Evolutionary conservation across 495 filamentous ascomycete species (phyloP).

Genomic region (Trypethelium eluteriae): DNA sequence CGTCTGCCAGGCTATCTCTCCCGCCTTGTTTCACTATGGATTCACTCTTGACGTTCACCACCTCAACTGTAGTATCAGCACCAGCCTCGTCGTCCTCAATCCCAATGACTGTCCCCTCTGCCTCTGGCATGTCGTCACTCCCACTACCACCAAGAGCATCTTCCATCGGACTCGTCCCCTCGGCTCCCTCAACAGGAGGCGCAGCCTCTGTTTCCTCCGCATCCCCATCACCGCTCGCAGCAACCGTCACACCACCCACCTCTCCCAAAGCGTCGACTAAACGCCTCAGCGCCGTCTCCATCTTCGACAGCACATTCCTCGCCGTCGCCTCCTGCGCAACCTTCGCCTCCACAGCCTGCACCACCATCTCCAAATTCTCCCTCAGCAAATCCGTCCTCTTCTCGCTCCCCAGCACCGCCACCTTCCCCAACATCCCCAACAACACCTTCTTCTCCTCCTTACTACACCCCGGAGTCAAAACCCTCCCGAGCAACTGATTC

Average conservation of each 20-base stretch:
- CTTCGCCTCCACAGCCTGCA: conserved; percentile 29
- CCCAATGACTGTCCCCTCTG: conserved; percentile 30
- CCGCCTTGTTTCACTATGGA: not conserved
- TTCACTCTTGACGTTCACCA: conserved; percentile 16
- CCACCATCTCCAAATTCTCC: conserved; percentile 29
- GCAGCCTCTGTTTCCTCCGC: conserved; percentile 11
- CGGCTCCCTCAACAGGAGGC: conserved; percentile 12
- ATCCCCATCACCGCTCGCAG: conserved; percentile 19
- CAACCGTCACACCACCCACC: conserved; percentile 22
- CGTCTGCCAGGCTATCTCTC: conserved; percentile 14
- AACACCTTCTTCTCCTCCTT: conserved; percentile 82
- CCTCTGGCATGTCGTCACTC: conserved; percentile 20
- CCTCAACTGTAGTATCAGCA: conserved; percentile 11
- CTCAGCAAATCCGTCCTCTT: conserved; percentile 28
- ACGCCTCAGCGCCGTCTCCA: conserved; percentile 24
- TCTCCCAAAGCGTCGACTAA: conserved; percentile 20
- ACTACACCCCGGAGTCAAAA: conserved; percentile 44
- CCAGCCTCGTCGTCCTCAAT: conserved; percentile 37
- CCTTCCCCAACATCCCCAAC: conserved; percentile 68
- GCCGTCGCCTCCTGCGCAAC: conserved; percentile 30
- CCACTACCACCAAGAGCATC: not conserved
- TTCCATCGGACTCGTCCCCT: conserved; percentile 16
- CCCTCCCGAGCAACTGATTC: conserved; percentile 51
- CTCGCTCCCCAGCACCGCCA: conserved; percentile 57
- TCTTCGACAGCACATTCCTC: conserved; percentile 31